phyloP scores from a whole-genome alignment of 129 eudicot species.

The Lactuca sativa region DNA sequence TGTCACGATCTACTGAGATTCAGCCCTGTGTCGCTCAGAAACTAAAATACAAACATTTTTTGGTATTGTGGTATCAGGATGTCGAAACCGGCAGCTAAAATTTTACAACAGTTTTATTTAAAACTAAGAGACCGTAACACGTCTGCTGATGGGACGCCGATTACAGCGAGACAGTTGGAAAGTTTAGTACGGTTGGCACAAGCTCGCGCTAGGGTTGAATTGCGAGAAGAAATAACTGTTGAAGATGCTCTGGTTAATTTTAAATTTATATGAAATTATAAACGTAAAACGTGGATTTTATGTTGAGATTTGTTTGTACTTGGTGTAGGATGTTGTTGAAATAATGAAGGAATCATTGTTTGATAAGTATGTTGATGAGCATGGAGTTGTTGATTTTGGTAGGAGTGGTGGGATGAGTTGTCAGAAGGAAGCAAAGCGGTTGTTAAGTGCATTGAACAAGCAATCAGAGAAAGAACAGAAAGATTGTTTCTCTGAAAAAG shows the following conservation, averaged over 20 bases:
- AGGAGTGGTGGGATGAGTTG: constrained; percentile 96
- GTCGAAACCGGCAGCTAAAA: constrained; percentile 86
- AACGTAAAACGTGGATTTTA: not conserved
- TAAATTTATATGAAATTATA: not conserved
- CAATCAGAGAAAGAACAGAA: constrained; percentile 79
- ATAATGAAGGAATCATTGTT: constrained; percentile 97
- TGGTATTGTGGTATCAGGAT: constrained; percentile 45
- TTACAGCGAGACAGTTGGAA: constrained; percentile 95
- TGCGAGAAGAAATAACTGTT: constrained; percentile 74
- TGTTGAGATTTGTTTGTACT: not conserved
- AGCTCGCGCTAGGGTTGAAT: constrained; percentile 93
- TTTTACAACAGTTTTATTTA: constrained; percentile 88
- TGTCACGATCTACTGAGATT: too few relatives aligned
- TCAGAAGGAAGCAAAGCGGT: constrained; percentile 78
- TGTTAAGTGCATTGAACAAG: constrained; percentile 64
- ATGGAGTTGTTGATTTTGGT: constrained; percentile 81
- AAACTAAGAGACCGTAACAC: constrained; percentile 78
- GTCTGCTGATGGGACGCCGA: constrained; percentile 91
- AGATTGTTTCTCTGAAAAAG: constrained; percentile 16
- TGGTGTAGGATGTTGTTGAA: constrained; percentile 82
- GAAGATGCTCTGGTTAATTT: constrained; percentile 85
- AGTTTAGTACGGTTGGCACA: constrained; percentile 90
- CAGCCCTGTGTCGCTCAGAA: not conserved
- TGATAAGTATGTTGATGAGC: constrained; percentile 90
- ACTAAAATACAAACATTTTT: not conserved